Percentiles rank a stretch among this genome's conserved stretches.
Conservation (phyloP, 106 monocot genomes). For the Xerophyta viscosa region DNA sequence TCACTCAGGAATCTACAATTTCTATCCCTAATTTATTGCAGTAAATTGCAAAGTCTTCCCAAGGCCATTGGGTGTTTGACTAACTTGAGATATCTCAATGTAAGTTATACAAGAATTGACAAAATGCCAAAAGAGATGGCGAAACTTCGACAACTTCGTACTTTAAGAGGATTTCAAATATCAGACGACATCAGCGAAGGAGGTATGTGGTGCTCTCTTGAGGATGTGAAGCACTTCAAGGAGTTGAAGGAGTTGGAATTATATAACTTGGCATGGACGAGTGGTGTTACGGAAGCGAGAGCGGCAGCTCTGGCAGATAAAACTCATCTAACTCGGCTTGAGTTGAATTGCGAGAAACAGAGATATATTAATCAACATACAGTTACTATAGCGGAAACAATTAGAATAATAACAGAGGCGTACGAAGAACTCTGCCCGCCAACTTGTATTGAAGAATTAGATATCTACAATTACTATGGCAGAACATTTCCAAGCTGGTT, state of each 20-base stretch:
- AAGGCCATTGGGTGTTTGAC: background rate
- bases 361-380: background rate
- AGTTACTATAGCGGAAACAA: background rate
- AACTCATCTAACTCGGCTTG: background rate
- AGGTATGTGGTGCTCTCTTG: background rate
- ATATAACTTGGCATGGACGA: conserved; percentile 6
- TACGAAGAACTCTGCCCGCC: conserved; percentile 24
- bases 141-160: background rate
- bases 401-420: conserved; percentile 2
- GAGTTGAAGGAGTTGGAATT: background rate
- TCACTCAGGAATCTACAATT: conserved; percentile 13
- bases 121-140: conserved; percentile 13
- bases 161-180: conserved; percentile 2
- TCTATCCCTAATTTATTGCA: conserved; percentile 1
- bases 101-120: background rate
- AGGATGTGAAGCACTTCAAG: conserved; percentile 8
- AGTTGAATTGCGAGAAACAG: background rate
- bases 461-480: conserved; percentile 14
- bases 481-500: conserved; percentile 16
- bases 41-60: conserved; percentile 1
- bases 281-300: background rate
- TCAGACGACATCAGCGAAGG: background rate
- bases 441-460: background rate
- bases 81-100: conserved; percentile 5
- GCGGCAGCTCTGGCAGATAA: background rate